Base-by-base conservation (phyloP, 2,329 filamentous ascomycete genomes). In the Knoxdaviesia capensis region DNA sequence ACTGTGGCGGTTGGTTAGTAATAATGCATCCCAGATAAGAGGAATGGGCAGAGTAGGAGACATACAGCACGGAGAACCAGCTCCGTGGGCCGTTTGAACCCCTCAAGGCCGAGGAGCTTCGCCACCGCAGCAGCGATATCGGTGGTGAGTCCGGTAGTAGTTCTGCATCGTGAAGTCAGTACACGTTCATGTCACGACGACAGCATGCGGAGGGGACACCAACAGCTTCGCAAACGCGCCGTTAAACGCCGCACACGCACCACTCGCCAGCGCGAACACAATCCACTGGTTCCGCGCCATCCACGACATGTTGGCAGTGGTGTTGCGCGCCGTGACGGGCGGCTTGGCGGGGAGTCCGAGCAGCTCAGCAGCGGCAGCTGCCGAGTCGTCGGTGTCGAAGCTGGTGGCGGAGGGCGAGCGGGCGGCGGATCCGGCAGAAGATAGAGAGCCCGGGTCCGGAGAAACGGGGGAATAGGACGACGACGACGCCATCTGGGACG, bases 181-280 rank as follows among this genome's bases (percentile, higher is more conserved):
- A 20, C 20, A 20, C 20, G 20, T 20, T 20, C 8, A 29, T 5
- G 36, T 20, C 33, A 11, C 31, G 43, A 20, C 20, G 20, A 20
- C 20, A 20, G 20, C 20, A 20, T 20, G 2, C 20, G 20, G 20
- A 20, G 20, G 39, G 5, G 34, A 32, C 7, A 65, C 73, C 52
- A 61, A 83, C 78, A 90, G 62, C 59, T 88, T 90, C 1, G 83
- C 83, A 62, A 88, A 86, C 5, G 83, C 77, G 45, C 82, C 82
- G 51, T 90, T 90, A 50, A 82, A 77, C 28, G 82, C 80, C 32
- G 83, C 83, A 52, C 80, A 87, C 42, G 71, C 75, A 47, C 83
- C 83, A 53, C 79, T 84, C 40, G 77, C 73, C 36, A 87, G 56
- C 36, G 83, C 80, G 47, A 80, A 69, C 41, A 77, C 60, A 47